Conservation (phyloP, 2,329 filamentous ascomycete species). For the Alternaria brassicicola region DNA sequence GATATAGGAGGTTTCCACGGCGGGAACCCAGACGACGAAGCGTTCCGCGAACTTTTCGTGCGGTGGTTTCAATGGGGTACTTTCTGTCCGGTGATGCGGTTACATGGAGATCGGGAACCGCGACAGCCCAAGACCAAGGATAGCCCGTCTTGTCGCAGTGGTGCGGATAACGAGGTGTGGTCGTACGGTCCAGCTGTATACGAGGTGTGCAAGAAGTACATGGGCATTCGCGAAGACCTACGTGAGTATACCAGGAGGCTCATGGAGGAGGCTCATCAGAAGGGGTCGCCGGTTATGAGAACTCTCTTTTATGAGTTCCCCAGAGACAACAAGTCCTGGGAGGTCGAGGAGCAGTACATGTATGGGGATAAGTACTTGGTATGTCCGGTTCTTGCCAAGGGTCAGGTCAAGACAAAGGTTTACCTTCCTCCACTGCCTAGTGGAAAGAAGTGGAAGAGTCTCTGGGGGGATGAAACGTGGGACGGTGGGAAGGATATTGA, state of each 20-base stretch:
- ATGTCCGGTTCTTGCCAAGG: slow-evolving; percentile 61
- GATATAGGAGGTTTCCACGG: slow-evolving; percentile 75
- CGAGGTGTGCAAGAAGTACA: slow-evolving; percentile 64
- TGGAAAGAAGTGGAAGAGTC: slow-evolving; percentile 53
- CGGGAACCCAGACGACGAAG: slow-evolving; percentile 61
- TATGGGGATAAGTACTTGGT: slow-evolving; percentile 66
- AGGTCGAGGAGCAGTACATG: slow-evolving; percentile 67
- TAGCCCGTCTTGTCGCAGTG: slow-evolving; percentile 50
- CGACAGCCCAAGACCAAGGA: slow-evolving; percentile 54
- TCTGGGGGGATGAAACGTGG: slow-evolving; percentile 42
- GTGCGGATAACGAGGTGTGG: slow-evolving; percentile 69
- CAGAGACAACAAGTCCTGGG: slow-evolving; percentile 60
- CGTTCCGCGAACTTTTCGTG: slow-evolving; percentile 67
- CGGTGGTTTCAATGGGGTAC: slow-evolving; percentile 74
- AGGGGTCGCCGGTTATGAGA: slow-evolving; percentile 66
- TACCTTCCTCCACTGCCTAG: slow-evolving; percentile 57
- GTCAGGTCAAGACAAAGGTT: slow-evolving; percentile 52
- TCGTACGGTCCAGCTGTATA: slow-evolving; percentile 67
- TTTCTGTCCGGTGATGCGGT: slow-evolving; percentile 70
- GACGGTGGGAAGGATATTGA: slow-evolving; percentile 52
- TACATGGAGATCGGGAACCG: slow-evolving; percentile 70
- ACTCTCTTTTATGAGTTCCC: slow-evolving; percentile 70
- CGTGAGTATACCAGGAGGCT: slow-evolving; percentile 63
- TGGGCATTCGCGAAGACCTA: slow-evolving; percentile 63
- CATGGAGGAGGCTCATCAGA: slow-evolving; percentile 66